These are phyloP conservation scores for Scutellaria galericulata DNA, from an alignment of 257 asterid species.

Conservation along the genomic window DNA sequence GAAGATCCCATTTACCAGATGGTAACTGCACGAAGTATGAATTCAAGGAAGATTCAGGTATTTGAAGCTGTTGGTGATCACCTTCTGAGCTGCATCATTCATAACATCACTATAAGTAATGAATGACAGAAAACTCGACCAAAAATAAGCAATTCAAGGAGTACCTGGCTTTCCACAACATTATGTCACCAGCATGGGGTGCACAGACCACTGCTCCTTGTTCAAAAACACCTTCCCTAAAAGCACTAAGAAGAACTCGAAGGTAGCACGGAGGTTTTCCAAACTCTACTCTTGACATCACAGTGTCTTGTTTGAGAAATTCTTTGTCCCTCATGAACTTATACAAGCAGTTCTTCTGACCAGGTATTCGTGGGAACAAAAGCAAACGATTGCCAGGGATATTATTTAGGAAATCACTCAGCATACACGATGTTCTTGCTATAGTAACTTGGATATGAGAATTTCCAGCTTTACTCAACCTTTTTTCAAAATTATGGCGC, in stretches of 20 bases:
- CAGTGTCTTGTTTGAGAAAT: constrained; percentile 39
- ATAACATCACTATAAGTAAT: constrained; percentile 14
- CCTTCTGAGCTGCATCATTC: constrained; percentile 54
- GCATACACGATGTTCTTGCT: constrained; percentile 68
- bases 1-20: constrained; percentile 72
- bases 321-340: constrained; percentile 55
- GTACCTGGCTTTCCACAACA: constrained; percentile 60
- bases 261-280: constrained; percentile 52
- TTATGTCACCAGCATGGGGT: constrained; percentile 62
- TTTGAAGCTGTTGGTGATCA: constrained; percentile 54
- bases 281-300: constrained; percentile 38
- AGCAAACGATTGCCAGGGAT: constrained; percentile 45
- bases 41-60: constrained; percentile 53
- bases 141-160: constrained; percentile 19
- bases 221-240: constrained; percentile 76
- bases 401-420: constrained; percentile 46
- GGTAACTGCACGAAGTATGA: constrained; percentile 58
- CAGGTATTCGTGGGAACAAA: constrained; percentile 55
- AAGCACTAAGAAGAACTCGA: constrained; percentile 66
- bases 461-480: constrained; percentile 30
- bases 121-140: background rate
- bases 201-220: constrained; percentile 92
- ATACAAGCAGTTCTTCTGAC: constrained; percentile 47
- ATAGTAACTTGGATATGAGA: constrained; percentile 41
- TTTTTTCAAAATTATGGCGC: constrained; percentile 36